Conservation (phyloP, 2,329 filamentous ascomycete species). For the Colletotrichum sp. region DNA sequence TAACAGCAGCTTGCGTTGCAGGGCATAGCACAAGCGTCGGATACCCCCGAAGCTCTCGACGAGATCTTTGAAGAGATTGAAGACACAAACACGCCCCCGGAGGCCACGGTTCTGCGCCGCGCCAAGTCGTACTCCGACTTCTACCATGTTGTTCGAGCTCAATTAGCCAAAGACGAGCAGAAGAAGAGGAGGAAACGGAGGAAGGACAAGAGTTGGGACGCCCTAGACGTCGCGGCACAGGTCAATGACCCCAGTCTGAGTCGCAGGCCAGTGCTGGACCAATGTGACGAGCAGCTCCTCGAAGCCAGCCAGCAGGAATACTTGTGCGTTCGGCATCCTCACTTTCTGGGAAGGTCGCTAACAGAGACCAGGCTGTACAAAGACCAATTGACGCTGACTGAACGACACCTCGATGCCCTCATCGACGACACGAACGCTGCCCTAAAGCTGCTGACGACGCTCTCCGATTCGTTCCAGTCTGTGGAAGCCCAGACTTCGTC, state of each 20-base stretch:
- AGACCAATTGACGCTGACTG: conserved; percentile 81
- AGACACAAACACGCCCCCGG: conserved; percentile 64
- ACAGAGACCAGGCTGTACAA: conserved; percentile 67
- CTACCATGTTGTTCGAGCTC: conserved; percentile 66
- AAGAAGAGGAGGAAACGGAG: conserved; percentile 43
- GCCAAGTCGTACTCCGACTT: conserved; percentile 83
- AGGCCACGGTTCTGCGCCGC: conserved; percentile 68
- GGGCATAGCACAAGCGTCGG: conserved; percentile 57
- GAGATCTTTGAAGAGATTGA: conserved; percentile 64
- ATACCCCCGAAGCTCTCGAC: conserved; percentile 60
- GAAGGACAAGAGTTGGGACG: conserved; percentile 55
- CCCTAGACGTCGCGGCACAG: conserved; percentile 41
- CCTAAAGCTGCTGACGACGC: conserved; percentile 74
- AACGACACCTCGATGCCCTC: conserved; percentile 81
- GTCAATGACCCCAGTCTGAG: conserved; percentile 23
- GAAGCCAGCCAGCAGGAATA: conserved; percentile 88
- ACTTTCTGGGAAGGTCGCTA: neutral
- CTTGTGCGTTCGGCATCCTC: conserved; percentile 57
- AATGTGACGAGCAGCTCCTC: conserved; percentile 72
- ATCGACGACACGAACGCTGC: conserved; percentile 79
- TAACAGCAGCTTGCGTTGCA: conserved; percentile 32
- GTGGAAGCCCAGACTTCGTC: conserved; percentile 92
- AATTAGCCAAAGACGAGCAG: conserved; percentile 56
- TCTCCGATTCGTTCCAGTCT: conserved; percentile 85
- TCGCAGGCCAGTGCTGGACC: conserved; percentile 46